Conservation (phyloP, 2,329 filamentous ascomycete species). For the Pseudocercospora crystallina region DNA sequence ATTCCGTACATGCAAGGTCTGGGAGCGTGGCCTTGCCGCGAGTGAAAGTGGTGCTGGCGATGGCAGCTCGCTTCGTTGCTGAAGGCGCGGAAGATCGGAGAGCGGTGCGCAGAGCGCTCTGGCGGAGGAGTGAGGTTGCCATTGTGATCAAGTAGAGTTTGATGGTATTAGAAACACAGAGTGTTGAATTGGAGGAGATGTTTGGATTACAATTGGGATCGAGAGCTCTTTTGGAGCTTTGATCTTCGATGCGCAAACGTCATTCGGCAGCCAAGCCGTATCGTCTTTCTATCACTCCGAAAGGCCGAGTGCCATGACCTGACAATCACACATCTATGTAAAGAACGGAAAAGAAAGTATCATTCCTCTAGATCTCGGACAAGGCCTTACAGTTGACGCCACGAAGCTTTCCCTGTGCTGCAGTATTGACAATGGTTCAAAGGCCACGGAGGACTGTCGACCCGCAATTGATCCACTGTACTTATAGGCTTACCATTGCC, state of each 20-base stretch:
- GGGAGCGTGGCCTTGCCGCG: slow-evolving; percentile 91
- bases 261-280: background rate
- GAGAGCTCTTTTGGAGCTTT: background rate
- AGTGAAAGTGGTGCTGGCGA: slow-evolving; percentile 73
- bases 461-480: no score
- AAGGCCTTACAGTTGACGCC: no score
- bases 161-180: background rate
- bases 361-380: no score
- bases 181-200: background rate
- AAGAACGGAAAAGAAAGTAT: no score
- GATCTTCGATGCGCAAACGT: background rate
- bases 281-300: background rate
- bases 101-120: slow-evolving; percentile 67
- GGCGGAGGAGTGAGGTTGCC: slow-evolving; percentile 74
- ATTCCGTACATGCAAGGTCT: slow-evolving; percentile 70
- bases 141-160: slow-evolving; percentile 47
- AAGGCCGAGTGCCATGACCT: background rate
- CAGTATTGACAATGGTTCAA: no score
- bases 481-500: no score
- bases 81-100: slow-evolving; percentile 66
- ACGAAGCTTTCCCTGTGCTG: no score
- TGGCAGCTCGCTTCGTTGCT: slow-evolving; percentile 58
- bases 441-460: no score
- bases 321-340: background rate
- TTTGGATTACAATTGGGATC: background rate